Conservation (phyloP, 768 basidiomycete genomes). For the Lyophyllum semitale region DNA sequence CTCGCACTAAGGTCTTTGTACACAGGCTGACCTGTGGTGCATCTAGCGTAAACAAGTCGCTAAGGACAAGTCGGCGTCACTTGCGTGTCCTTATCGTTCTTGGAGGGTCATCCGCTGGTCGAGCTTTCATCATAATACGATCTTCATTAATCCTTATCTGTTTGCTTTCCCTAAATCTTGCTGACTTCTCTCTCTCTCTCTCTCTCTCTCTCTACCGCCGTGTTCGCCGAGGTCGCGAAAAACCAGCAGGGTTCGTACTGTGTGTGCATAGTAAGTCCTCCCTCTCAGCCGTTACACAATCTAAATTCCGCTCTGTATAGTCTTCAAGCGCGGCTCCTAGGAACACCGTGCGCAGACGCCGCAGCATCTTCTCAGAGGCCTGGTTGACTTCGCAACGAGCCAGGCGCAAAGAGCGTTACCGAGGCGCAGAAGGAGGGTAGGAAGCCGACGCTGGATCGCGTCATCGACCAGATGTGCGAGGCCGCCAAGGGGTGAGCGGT, state of each 20-base stretch:
- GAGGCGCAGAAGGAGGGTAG: conserved; percentile 88
- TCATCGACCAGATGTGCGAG: conserved; percentile 84
- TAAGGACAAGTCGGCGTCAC: conserved; percentile 85
- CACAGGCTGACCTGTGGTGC: conserved; percentile 3
- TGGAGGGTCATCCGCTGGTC: too few species aligned
- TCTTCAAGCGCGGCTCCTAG: conserved; percentile 82
- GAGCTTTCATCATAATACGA: too few species aligned
- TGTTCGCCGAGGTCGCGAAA: conserved; percentile 79
- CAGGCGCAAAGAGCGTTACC: conserved; percentile 85
- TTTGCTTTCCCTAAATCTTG: background rate
- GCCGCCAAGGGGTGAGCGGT: conserved; percentile 70
- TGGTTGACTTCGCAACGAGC: conserved; percentile 78
- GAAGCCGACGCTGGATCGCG: conserved; percentile 69
- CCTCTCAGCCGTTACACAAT: background rate
- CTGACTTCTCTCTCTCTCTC: too few species aligned
- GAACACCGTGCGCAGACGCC: conserved; percentile 75
- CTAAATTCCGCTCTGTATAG: conserved; percentile 34
- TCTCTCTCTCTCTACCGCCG: conserved; percentile 24
- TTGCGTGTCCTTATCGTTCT: conserved; percentile 65
- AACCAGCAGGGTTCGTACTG: conserved; percentile 92
- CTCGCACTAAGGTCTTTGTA: too few species aligned
- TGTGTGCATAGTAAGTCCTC: conserved; percentile 69
- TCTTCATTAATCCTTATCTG: background rate
- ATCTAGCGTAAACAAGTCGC: conserved; percentile 78
- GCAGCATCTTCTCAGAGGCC: conserved; percentile 74